Evolutionary conservation across 2,329 filamentous ascomycete genomes (phyloP).

Genomic region (Neofusicoccum parvum): DNA sequence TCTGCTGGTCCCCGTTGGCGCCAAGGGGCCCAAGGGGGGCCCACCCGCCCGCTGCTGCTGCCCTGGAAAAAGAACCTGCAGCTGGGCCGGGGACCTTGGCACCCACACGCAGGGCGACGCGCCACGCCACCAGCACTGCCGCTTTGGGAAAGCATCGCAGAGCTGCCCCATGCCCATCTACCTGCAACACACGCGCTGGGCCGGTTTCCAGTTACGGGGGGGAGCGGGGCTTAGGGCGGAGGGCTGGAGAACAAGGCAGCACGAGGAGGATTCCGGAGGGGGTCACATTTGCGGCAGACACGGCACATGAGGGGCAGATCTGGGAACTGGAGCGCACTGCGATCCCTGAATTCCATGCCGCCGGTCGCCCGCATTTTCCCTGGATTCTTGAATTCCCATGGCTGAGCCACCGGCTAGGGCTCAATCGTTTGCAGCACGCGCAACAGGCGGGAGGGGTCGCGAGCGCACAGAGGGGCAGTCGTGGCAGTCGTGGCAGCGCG

Average conservation of each 20-base stretch:
- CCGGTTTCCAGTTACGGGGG: too few species aligned
- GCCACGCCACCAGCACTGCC: background rate
- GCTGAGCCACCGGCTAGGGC: background rate
- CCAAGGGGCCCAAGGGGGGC: background rate
- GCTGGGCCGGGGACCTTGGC: background rate
- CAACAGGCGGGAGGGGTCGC: background rate
- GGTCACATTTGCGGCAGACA: background rate
- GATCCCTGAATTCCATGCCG: conserved; percentile 4
- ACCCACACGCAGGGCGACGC: background rate
- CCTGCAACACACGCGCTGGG: background rate
- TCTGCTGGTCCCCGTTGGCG: background rate
- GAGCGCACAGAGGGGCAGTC: background rate
- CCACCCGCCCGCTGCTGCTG: background rate
- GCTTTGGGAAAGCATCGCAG: background rate
- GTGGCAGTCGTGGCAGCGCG: conserved; percentile 6
- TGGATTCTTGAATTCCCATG: conserved; percentile 8
- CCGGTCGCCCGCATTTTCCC: background rate
- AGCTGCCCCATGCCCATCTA: background rate
- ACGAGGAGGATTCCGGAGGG: background rate
- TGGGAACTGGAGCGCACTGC: background rate
- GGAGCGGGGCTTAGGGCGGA: too few species aligned
- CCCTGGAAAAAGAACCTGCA: background rate
- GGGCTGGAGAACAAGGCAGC: background rate
- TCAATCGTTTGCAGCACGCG: background rate
- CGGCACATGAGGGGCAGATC: background rate